Percentiles rank a stretch among this genome's conserved stretches.
phyloP scores from a whole-genome alignment of 306 rosid genomes.

The Gastrolobium bilobum region DNA sequence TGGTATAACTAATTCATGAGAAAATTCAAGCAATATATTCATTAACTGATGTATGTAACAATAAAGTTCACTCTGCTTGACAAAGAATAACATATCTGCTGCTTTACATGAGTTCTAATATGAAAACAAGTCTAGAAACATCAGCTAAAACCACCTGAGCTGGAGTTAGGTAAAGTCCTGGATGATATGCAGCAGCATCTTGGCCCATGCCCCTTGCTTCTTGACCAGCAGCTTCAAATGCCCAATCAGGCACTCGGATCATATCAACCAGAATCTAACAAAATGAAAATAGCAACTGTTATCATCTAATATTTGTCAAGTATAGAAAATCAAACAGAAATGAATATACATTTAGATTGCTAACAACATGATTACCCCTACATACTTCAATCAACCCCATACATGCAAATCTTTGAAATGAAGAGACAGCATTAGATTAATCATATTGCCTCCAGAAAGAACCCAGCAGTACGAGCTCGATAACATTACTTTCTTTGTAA shows the following conservation, averaged over 20 bases:
- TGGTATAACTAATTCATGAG: constrained; percentile 6
- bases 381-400: constrained; percentile 32
- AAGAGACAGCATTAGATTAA: constrained; percentile 22
- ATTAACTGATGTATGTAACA: constrained; percentile 16
- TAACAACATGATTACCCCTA: constrained; percentile 42
- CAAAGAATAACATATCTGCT: constrained; percentile 14
- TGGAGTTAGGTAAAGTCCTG: constrained; percentile 94
- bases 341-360: constrained; percentile 11
- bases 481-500: background rate
- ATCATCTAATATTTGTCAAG: constrained; percentile 33
- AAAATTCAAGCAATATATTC: constrained; percentile 25
- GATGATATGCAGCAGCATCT: constrained; percentile 92
- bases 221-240: constrained; percentile 98
- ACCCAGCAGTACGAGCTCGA: background rate
- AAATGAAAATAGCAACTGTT: constrained; percentile 40
- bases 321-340: constrained; percentile 35
- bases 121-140: constrained; percentile 26
- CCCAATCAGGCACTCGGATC: constrained; percentile 99
- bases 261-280: constrained; percentile 89
- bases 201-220: constrained; percentile 95
- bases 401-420: constrained; percentile 14
- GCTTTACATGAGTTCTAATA: constrained; percentile 30
- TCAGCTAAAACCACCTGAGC: constrained; percentile 78
- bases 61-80: constrained; percentile 26
- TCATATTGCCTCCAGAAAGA: constrained; percentile 31